Percentiles rank a stretch among this genome's conserved stretches.
Evolutionary conservation across 1,139 yeast genomes (phyloP).

Genomic region (Lodderomyces metapsilosis): DNA sequence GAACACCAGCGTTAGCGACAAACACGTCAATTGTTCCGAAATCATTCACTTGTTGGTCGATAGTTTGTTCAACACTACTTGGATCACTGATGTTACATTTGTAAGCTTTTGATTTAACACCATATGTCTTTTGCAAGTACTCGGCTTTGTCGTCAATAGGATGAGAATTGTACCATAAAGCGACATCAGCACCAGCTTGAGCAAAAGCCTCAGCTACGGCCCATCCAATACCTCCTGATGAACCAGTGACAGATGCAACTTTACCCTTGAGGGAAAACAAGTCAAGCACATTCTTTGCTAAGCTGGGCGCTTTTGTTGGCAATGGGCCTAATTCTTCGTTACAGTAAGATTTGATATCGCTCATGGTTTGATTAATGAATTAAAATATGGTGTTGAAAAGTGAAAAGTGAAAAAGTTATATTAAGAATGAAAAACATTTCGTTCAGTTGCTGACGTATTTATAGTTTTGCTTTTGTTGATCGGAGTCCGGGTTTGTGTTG

Average conservation of each 20-base stretch:
- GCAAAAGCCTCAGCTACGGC: slow-evolving; percentile 85
- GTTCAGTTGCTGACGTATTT: background rate
- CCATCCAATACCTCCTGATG: slow-evolving; percentile 81
- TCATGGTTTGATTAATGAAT: slow-evolving; percentile 9
- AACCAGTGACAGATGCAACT: slow-evolving; percentile 86
- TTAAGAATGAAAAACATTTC: background rate
- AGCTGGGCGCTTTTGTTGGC: slow-evolving; percentile 29
- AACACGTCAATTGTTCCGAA: slow-evolving; percentile 78
- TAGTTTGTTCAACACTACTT: slow-evolving; percentile 55
- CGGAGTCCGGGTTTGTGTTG: background rate
- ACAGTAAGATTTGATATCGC: slow-evolving; percentile 17
- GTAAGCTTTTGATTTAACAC: slow-evolving; percentile 69
- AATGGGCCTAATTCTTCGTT: slow-evolving; percentile 28
- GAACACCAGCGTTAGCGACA: slow-evolving; percentile 90
- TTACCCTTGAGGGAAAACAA: slow-evolving; percentile 74
- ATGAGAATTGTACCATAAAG: slow-evolving; percentile 64
- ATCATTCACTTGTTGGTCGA: slow-evolving; percentile 61
- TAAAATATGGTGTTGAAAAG: background rate
- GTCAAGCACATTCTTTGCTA: slow-evolving; percentile 37
- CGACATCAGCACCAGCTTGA: slow-evolving; percentile 89
- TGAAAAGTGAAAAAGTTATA: background rate
- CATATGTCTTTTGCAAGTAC: slow-evolving; percentile 57
- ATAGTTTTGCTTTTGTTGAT: background rate
- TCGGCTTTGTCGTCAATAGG: slow-evolving; percentile 62
- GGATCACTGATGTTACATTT: slow-evolving; percentile 65